Percentiles rank a stretch among this genome's conserved stretches.
Evolutionary conservation across 495 filamentous ascomycete species (phyloP).

Genomic region (Ramalina peruviana): DNA sequence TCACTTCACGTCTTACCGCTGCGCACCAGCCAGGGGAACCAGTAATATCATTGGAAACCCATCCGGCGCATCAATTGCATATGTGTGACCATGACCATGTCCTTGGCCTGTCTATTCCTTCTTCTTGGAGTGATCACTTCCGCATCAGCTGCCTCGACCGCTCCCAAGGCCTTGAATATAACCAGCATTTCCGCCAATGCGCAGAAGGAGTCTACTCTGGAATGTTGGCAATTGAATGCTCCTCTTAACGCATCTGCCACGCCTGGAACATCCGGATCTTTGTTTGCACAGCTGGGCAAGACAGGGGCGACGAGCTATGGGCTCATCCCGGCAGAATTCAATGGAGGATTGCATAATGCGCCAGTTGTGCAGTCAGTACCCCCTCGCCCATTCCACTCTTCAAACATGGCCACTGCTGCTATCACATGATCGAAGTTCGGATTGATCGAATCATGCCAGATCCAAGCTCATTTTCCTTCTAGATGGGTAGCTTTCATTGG

Average conservation of each 20-base stretch:
- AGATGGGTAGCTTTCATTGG: constrained; percentile 40
- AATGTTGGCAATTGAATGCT: constrained; percentile 39
- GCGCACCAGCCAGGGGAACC: too few relatives aligned
- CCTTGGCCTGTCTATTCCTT: constrained; percentile 15
- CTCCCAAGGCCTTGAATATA: constrained; percentile 23
- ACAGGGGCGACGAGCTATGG: constrained; percentile 24
- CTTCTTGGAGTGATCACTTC: constrained; percentile 9
- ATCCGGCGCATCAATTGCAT: neutral
- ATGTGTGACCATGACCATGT: neutral
- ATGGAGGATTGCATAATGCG: constrained; percentile 39
- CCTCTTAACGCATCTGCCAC: constrained; percentile 26
- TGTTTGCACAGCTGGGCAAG: constrained; percentile 22
- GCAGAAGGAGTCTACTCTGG: constrained; percentile 31
- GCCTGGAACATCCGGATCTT: constrained; percentile 31
- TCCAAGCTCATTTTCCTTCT: neutral
- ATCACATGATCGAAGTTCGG: neutral
- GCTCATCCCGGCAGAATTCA: constrained; percentile 29
- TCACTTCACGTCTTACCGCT: too few relatives aligned
- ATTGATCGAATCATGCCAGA: neutral
- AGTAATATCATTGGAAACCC: too few relatives aligned
- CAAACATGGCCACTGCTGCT: neutral
- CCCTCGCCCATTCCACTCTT: neutral
- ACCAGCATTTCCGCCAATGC: constrained; percentile 25
- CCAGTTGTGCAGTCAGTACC: constrained; percentile 34
- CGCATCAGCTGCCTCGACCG: constrained; percentile 4